Evolutionary conservation across 208 protist species (phyloP), one percentile per base, ranked within the genome.

Genomic region (Leishmania tarentolae): DNA sequence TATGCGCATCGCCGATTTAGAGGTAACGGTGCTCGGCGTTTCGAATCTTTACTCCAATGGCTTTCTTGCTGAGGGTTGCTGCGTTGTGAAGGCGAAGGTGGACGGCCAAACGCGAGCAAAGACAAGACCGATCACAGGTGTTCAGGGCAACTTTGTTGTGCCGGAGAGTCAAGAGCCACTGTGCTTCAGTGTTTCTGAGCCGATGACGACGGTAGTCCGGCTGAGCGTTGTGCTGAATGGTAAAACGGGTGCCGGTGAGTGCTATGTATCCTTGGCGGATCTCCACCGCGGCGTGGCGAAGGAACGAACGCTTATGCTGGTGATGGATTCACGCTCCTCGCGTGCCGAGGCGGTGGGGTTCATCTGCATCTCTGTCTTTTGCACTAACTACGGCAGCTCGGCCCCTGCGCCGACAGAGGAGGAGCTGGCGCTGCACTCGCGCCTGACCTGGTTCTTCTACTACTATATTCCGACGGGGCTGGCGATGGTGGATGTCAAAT

Each of bases 401-500:
- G 86, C 90, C 40, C 78, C 84, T 6, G 74, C 85, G 2, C 85
- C 86, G 21, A 87, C 82, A 3, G 79, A 82, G 63, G 80, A 81
- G 56, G 87, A 91, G 37, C 86, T 91, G 61, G 63, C 52, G 68
- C 79, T 85, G 65, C 94, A 93, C 76, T 73, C 75, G 7, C 88
- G 92, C 17, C 71, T 97, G 77, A 78, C 86, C 57, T 75, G 88
- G 72, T 96, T 89, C 83, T 95, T 90, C 80, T 91, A 87, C 77
- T 95, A 92, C 81, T 96, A 97, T 83, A 53, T 91, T 19, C 91
- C 83, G 3, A 74, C 74, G 2, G 87, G 94, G 78, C 80, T 97
- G 46, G 86, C 86, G 44, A 87, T 79, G 76, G 88, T 90, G 52
- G 88, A 94, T 57, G 83, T 96, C 46, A 86, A 86, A 66, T 96